Conservation (phyloP, 1,139 yeast species). For the Debaryomyces fabryi region DNA sequence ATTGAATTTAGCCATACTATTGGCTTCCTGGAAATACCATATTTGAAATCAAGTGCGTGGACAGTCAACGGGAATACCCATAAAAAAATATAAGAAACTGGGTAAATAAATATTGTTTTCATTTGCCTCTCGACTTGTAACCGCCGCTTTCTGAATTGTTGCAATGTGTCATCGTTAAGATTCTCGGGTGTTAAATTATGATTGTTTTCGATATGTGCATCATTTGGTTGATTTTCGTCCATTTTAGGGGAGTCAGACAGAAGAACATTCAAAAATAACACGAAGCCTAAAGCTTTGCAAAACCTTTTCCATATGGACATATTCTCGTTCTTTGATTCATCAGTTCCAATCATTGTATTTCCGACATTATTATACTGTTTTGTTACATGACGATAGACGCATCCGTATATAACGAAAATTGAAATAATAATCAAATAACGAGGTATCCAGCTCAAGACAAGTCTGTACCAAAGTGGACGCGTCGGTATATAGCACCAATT, state of each 20-base stretch:
- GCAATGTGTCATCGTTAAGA: slow-evolving; percentile 48
- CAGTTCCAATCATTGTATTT: background rate
- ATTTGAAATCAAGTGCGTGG: slow-evolving; percentile 58
- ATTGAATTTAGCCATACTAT: slow-evolving; percentile 66
- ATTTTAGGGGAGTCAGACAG: background rate
- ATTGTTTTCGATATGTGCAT: background rate
- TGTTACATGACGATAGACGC: slow-evolving; percentile 74
- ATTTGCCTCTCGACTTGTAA: slow-evolving; percentile 73
- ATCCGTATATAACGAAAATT: slow-evolving; percentile 65
- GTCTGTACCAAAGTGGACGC: slow-evolving; percentile 70
- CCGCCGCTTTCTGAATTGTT: slow-evolving; percentile 61
- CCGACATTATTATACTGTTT: slow-evolving; percentile 25
- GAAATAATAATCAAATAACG: slow-evolving; percentile 66
- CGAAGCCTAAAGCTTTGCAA: background rate
- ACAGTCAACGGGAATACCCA: slow-evolving; percentile 83
- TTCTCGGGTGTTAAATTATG: slow-evolving; percentile 39
- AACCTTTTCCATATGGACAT: background rate
- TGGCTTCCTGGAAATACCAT: slow-evolving; percentile 51
- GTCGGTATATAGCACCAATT: slow-evolving; percentile 85
- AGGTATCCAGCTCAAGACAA: slow-evolving; percentile 81
- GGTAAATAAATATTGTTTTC: slow-evolving; percentile 78
- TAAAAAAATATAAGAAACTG: slow-evolving; percentile 72
- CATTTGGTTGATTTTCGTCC: background rate
- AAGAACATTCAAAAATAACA: slow-evolving; percentile 1
- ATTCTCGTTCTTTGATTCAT: background rate